Conservation (phyloP, 192 early-diverging fungal genomes). For the Podila verticillata region DNA sequence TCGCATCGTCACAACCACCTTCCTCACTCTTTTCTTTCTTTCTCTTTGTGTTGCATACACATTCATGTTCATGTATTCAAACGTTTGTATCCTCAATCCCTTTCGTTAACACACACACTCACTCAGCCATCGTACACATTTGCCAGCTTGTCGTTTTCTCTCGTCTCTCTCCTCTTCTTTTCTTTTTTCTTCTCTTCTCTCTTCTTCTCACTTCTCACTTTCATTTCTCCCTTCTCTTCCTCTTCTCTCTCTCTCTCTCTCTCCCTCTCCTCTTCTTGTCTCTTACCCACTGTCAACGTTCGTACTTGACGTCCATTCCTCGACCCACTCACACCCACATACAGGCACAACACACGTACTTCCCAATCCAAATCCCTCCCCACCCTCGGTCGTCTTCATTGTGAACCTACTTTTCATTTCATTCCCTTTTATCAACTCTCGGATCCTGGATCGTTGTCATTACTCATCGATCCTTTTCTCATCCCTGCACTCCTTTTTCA, state of each 20-base stretch:
- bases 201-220: too few relatives aligned
- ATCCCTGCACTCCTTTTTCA: not conserved
- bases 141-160: conserved; percentile 1
- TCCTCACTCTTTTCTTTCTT: too few relatives aligned
- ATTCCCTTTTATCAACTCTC: too few relatives aligned
- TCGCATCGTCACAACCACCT: not conserved
- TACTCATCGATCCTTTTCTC: conserved; percentile 4
- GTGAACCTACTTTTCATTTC: too few relatives aligned
- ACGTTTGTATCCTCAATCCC: conserved; percentile 1
- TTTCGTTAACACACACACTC: not conserved
- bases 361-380: too few relatives aligned
- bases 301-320: not conserved
- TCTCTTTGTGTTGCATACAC: conserved; percentile 1
- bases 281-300: not conserved
- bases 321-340: too few relatives aligned
- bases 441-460: not conserved
- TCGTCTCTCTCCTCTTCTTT: not conserved
- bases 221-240: not conserved
- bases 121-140: not conserved
- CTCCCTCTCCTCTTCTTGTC: not conserved
- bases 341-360: too few relatives aligned
- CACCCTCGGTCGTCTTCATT: too few relatives aligned
- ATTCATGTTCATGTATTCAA: too few relatives aligned
- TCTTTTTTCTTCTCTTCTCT: not conserved
- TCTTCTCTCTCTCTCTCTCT: not conserved